phyloP scores from a whole-genome alignment of 768 basidiomycete genomes.

The Tylopilus balloui region DNA sequence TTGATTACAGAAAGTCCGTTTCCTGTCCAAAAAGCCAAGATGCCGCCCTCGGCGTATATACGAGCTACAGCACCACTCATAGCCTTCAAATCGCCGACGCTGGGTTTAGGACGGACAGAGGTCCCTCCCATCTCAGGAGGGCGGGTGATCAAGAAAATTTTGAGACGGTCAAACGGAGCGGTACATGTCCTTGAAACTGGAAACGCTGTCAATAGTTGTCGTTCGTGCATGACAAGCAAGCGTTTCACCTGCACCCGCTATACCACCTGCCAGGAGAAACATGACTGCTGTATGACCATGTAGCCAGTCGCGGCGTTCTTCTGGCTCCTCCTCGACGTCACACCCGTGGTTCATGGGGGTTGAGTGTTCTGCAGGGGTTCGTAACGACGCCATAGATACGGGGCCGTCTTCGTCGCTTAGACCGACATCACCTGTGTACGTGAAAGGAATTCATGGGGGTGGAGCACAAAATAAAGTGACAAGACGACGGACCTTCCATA shows the following conservation, averaged over 20 bases:
- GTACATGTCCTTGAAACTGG: constrained; percentile 95
- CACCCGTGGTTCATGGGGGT: constrained; percentile 31
- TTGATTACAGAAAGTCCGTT: constrained; percentile 91
- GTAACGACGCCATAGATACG: constrained; percentile 29
- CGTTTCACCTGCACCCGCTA: constrained; percentile 84
- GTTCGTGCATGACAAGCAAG: neutral
- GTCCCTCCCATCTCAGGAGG: constrained; percentile 66
- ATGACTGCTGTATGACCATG: constrained; percentile 73
- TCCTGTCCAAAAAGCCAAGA: constrained; percentile 96
- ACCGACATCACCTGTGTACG: constrained; percentile 59
- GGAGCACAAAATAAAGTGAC: constrained; percentile 13
- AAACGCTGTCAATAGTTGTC: constrained; percentile 4
- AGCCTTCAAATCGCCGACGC: constrained; percentile 53
- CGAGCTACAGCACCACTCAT: constrained; percentile 69
- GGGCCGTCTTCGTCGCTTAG: constrained; percentile 74
- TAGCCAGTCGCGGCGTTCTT: constrained; percentile 56
- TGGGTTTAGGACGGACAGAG: constrained; percentile 39
- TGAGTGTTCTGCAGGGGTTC: constrained; percentile 11
- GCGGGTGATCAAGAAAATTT: constrained; percentile 93
- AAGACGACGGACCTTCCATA: constrained; percentile 69
- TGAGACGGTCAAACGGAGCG: constrained; percentile 95
- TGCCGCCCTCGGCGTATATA: constrained; percentile 86
- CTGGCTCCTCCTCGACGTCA: constrained; percentile 52
- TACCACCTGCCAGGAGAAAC: constrained; percentile 89
- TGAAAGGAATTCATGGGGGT: constrained; percentile 22